Evolutionary conservation across 2,329 filamentous ascomycete species (phyloP).

Genomic region (Nothophoma quercina): DNA sequence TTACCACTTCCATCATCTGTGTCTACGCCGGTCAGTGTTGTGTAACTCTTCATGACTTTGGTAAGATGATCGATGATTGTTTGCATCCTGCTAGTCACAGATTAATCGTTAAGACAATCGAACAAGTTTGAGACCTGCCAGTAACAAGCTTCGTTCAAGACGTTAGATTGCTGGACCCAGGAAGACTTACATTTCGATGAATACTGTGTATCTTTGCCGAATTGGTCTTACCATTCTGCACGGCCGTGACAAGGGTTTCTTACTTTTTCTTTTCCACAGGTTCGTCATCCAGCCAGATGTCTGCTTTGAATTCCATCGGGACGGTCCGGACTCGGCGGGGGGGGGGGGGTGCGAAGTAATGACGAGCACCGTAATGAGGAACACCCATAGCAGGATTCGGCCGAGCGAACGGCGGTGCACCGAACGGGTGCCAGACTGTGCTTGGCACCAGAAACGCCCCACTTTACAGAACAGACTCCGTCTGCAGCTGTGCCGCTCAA

Average conservation of each 20-base stretch:
- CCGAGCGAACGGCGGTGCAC: too few species aligned
- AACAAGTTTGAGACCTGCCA: background rate
- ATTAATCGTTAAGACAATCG: background rate
- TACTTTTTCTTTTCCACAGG: background rate
- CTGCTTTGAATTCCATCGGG: background rate
- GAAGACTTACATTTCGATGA: background rate
- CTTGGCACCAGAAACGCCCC: too few species aligned
- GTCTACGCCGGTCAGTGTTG: background rate
- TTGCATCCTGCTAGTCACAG: background rate
- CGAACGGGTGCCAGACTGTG: too few species aligned
- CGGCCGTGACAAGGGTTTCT: background rate
- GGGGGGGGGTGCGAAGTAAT: too few species aligned
- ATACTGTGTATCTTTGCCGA: background rate
- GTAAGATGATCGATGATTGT: background rate
- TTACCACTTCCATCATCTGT: background rate
- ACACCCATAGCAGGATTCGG: too few species aligned
- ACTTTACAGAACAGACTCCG: too few species aligned
- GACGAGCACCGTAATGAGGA: too few species aligned
- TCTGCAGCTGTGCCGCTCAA: too few species aligned
- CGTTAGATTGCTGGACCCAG: background rate
- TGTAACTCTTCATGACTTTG: background rate
- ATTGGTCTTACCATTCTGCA: background rate
- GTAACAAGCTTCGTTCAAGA: background rate
- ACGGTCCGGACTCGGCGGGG: too few species aligned
- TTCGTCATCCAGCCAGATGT: background rate